phyloP scores from a whole-genome alignment of 805 yeast genomes.

The Candida incommunis region DNA sequence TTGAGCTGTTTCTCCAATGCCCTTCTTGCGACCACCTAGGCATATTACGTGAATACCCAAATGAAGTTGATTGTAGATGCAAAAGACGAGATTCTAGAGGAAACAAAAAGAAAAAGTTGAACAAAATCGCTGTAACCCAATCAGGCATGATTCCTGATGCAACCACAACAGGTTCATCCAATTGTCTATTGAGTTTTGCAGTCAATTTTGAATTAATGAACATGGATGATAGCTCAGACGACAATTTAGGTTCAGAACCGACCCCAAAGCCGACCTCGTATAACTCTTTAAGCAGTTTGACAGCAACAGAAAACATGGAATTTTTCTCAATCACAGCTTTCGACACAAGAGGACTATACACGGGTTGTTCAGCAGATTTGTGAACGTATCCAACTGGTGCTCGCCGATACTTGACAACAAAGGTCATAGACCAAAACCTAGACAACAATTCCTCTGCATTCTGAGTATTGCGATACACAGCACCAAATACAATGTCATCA shows the following conservation, averaged over 20 bases:
- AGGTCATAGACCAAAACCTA: background rate
- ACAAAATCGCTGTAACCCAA: slow-evolving; percentile 68
- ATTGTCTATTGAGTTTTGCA: slow-evolving; percentile 72
- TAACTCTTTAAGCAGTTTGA: background rate
- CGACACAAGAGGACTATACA: background rate
- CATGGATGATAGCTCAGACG: slow-evolving; percentile 9
- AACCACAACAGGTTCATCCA: slow-evolving; percentile 80
- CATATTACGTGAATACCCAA: slow-evolving; percentile 75
- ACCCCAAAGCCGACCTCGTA: slow-evolving; percentile 1
- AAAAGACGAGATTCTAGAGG: slow-evolving; percentile 70
- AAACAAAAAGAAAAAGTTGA: slow-evolving; percentile 64
- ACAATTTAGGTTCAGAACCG: slow-evolving; percentile 1
- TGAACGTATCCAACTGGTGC: slow-evolving; percentile 1
- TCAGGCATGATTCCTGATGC: slow-evolving; percentile 76
- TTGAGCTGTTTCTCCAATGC: slow-evolving; percentile 11
- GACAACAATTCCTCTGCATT: background rate
- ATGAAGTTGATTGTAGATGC: slow-evolving; percentile 75
- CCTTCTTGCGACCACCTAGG: slow-evolving; percentile 48
- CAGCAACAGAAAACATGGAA: slow-evolving; percentile 2
- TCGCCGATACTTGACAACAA: slow-evolving; percentile 5
- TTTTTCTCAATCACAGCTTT: background rate
- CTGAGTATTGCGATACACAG: background rate
- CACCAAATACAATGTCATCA: background rate
- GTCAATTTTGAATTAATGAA: slow-evolving; percentile 72
- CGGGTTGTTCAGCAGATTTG: background rate